Evolutionary conservation across 176 grass and related monocot species (phyloP).

Genomic region (Musa itinerans): DNA sequence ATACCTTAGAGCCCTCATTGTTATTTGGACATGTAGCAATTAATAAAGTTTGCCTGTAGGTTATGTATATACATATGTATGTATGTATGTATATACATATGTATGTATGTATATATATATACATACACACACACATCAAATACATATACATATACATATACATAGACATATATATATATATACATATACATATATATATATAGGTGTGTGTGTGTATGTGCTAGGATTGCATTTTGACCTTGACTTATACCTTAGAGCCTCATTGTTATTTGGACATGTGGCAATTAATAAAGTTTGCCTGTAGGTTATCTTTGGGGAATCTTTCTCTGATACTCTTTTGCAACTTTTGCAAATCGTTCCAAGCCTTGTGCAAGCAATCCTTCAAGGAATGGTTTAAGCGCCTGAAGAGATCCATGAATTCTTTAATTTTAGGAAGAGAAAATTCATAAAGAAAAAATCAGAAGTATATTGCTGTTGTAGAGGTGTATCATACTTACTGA

Average conservation of each 20-base stretch:
- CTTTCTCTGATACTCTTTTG: slow-evolving; percentile 52
- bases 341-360: slow-evolving; percentile 46
- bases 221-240: too few species aligned
- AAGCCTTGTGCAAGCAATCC: slow-evolving; percentile 61
- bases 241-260: neutral
- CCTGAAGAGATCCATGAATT: slow-evolving; percentile 32
- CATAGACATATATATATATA: too few species aligned
- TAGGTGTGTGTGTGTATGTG: too few species aligned
- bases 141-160: too few species aligned
- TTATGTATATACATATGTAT: slow-evolving; percentile 3
- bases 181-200: too few species aligned
- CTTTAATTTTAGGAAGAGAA: neutral
- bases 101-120: too few species aligned
- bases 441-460: neutral
- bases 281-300: neutral
- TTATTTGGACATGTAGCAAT: neutral
- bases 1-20: neutral
- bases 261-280: neutral
- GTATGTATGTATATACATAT: too few species aligned
- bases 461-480: neutral
- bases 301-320: slow-evolving; percentile 31
- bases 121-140: too few species aligned
- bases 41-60: neutral
- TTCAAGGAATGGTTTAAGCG: slow-evolving; percentile 86
- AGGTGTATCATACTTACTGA: slow-evolving; percentile 40